Evolutionary conservation across 2,329 filamentous ascomycete genomes (phyloP), one percentile per base, ranked within the genome.

Genomic region (Fusarium bulbicola): DNA sequence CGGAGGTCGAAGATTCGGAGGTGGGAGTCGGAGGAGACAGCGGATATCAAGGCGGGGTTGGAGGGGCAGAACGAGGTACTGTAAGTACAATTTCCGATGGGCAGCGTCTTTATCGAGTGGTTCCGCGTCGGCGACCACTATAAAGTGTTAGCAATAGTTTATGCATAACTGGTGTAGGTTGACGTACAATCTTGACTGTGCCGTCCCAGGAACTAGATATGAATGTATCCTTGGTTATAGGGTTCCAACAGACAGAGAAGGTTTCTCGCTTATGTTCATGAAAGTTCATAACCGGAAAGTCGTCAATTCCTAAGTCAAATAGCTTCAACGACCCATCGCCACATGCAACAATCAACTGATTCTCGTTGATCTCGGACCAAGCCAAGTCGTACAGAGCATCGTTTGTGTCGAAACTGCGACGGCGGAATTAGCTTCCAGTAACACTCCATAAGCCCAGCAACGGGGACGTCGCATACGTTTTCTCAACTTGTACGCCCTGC

Each of bases 361-460:
- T 97, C 85, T 98, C 95, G 85, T 99, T 95, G 75, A 94, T 90
- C 85, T 99, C 96, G 24, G 95, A 97, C 95, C 96, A 98, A 32
- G 95, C 90, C 59, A 96, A 87, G 83, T 99, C 96, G 83, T 97
- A 99, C 73, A 98, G 92, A 49, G 95, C 93, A 82, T 99, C 96
- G 85, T 98, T 97, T 16, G 96, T 99, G 79, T 98, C 95, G 85
- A 95, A 99, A 80, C 93, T 95, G 49, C 42, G 28, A 52, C 34
- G 43, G 6, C 37, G 37, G 13, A 21, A 40, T 66, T 50, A 68
- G 72, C 43, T 20, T 43, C 36, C 7, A 30, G 12, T 5, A 21
- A 39, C 28, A 39, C 26, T 54, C 46, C n/a, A 11, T 36, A 36
- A 43, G 24, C 26, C 21, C 18, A 39, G 45, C 26, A 21, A 63